Percentiles rank a stretch among this genome's conserved stretches.
Evolutionary conservation across 2,329 filamentous ascomycete species (phyloP).

Genomic region (Leptographium flavum): DNA sequence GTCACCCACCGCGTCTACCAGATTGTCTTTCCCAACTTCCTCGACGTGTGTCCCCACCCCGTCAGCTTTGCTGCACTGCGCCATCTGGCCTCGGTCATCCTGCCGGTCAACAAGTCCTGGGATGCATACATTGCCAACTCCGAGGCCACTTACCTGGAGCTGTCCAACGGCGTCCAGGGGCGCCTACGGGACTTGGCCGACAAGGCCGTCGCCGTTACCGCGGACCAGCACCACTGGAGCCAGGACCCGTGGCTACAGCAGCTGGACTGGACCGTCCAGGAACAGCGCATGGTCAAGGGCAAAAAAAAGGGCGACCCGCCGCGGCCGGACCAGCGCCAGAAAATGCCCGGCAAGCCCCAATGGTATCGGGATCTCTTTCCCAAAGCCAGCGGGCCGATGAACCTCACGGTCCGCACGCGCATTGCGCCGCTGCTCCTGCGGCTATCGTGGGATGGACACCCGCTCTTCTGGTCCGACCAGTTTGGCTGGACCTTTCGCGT

Average conservation of each 20-base stretch:
- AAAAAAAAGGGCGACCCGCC: constrained; percentile 77
- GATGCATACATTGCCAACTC: constrained; percentile 69
- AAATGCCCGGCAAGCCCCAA: constrained; percentile 83
- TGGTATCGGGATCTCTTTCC: constrained; percentile 91
- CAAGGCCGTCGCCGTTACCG: constrained; percentile 62
- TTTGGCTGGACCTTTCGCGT: constrained; percentile 90
- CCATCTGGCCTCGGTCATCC: constrained; percentile 83
- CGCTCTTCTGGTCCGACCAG: constrained; percentile 83
- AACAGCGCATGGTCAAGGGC: constrained; percentile 78
- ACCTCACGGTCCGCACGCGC: constrained; percentile 71
- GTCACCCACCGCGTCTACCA: constrained; percentile 91
- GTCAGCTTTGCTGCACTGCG: constrained; percentile 92
- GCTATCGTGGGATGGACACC: constrained; percentile 78
- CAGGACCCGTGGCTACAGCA: constrained; percentile 86
- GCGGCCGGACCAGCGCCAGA: constrained; percentile 67
- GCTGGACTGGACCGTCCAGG: constrained; percentile 90
- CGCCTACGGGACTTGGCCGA: constrained; percentile 61
- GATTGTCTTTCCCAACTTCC: constrained; percentile 80
- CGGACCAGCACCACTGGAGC: constrained; percentile 51
- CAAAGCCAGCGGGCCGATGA: constrained; percentile 54
- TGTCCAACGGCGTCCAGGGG: constrained; percentile 65
- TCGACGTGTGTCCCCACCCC: constrained; percentile 84
- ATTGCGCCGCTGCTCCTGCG: constrained; percentile 75
- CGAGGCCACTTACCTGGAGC: constrained; percentile 66
- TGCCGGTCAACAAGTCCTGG: constrained; percentile 84